A percentile compares a stretch with the other conserved stretches of the same genome.
Conservation (phyloP, 2,329 filamentous ascomycete genomes). For the Chaetoscypha palmicola region DNA sequence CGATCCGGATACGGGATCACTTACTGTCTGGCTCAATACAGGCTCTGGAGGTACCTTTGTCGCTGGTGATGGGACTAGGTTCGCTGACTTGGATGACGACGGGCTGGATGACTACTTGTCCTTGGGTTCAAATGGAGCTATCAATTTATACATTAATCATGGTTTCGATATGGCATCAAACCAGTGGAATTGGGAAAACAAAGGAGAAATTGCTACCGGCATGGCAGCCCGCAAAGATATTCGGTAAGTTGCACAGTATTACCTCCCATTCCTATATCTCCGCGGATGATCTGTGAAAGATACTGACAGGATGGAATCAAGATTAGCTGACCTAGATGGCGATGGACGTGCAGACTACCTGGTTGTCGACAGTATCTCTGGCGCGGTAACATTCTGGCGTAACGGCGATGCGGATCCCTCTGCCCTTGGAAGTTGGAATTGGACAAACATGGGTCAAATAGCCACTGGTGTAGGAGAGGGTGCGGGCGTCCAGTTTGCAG, state of each 20-base stretch:
- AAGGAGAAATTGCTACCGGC: conserved; percentile 1
- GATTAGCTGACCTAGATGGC: too few species aligned
- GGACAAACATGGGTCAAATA: background rate
- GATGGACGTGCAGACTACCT: background rate
- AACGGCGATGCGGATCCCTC: too few species aligned
- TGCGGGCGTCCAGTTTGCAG: conserved; percentile 8
- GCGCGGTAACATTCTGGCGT: background rate
- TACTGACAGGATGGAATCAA: background rate
- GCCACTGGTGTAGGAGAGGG: conserved; percentile 5
- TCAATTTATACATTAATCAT: conserved; percentile 4
- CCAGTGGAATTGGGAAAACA: background rate
- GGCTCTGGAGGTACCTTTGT: background rate
- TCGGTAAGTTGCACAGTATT: conserved; percentile 8
- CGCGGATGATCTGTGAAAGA: background rate
- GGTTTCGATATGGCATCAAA: conserved; percentile 5
- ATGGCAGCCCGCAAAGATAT: background rate
- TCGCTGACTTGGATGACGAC: conserved; percentile 14
- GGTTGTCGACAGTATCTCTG: background rate
- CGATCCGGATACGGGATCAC: background rate
- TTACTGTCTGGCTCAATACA: background rate
- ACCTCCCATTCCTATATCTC: background rate
- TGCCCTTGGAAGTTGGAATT: background rate
- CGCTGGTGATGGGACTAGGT: conserved; percentile 1
- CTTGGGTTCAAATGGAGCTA: conserved; percentile 2
- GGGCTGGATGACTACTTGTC: conserved; percentile 9